Conservation (phyloP, 805 yeast genomes). For the Wickerhamiella allomyrinae region DNA sequence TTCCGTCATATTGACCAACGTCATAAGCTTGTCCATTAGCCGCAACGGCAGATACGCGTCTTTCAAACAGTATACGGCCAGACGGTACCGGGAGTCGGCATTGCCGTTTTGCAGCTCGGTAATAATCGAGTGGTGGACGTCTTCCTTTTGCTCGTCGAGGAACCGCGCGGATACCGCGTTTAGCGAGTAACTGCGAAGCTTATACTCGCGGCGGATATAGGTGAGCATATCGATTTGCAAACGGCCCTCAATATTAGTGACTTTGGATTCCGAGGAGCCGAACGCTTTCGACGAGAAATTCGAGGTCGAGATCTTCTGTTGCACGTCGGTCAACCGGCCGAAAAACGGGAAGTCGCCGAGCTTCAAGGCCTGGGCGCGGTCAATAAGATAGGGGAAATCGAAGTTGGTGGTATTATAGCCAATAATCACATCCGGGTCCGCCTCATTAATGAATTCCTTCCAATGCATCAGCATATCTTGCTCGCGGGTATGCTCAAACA, state of each 20-base stretch:
- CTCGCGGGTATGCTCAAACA: constrained; percentile 60
- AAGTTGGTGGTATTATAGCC: constrained; percentile 93
- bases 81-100: constrained; percentile 79
- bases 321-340: constrained; percentile 54
- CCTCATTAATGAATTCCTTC: constrained; percentile 70
- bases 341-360: constrained; percentile 66
- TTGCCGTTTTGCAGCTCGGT: constrained; percentile 89
- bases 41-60: constrained; percentile 90
- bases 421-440: constrained; percentile 91
- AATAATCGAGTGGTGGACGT: constrained; percentile 92
- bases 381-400: constrained; percentile 84
- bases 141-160: constrained; percentile 91
- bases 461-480: constrained; percentile 71
- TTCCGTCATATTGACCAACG: constrained; percentile 90
- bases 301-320: constrained; percentile 68
- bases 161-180: constrained; percentile 93
- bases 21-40: constrained; percentile 83
- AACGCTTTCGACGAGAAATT: constrained; percentile 88
- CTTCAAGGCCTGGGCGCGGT: constrained; percentile 66
- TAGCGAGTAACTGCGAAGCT: constrained; percentile 83
- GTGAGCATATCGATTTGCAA: constrained; percentile 88
- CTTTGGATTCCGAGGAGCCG: constrained; percentile 89
- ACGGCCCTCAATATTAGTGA: constrained; percentile 87
- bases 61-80: constrained; percentile 93
- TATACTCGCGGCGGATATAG: constrained; percentile 87